A percentile compares a stretch with the other conserved stretches of the same genome.
phyloP scores from a whole-genome alignment of 2,329 filamentous ascomycete genomes.

The Septoria petroselini region DNA sequence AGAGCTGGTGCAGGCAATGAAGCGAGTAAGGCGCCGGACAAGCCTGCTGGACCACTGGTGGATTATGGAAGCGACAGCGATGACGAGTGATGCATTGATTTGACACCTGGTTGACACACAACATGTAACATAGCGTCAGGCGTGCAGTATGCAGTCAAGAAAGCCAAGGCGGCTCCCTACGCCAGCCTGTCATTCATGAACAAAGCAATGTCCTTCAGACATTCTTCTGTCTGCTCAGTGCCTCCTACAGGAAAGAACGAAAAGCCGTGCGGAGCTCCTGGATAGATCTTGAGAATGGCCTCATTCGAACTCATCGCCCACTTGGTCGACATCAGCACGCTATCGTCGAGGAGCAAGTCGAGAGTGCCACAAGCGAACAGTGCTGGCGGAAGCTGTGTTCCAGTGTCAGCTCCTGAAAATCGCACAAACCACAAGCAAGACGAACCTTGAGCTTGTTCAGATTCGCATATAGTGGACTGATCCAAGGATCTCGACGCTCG shows the following conservation, averaged over 20 bases:
- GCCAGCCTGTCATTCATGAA: slow-evolving; percentile 38
- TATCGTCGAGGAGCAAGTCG: slow-evolving; percentile 54
- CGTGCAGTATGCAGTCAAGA: no score
- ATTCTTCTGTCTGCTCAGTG: slow-evolving; percentile 40
- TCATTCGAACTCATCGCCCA: slow-evolving; percentile 54
- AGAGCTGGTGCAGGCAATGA: slow-evolving; percentile 43
- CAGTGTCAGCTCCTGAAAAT: neutral
- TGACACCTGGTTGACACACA: no score
- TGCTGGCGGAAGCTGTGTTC: slow-evolving; percentile 48
- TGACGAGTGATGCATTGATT: slow-evolving; percentile 46
- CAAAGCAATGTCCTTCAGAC: slow-evolving; percentile 40
- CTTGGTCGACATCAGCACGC: slow-evolving; percentile 53
- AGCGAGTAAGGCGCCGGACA: slow-evolving; percentile 52
- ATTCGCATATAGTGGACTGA: slow-evolving; percentile 53
- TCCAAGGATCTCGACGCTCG: slow-evolving; percentile 45
- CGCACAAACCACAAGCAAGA: neutral
- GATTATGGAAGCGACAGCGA: slow-evolving; percentile 90
- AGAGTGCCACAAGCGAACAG: slow-evolving; percentile 56
- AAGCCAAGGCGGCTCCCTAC: no score
- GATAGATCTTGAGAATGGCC: slow-evolving; percentile 49
- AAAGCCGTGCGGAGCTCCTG: slow-evolving; percentile 54
- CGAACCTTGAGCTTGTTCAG: slow-evolving; percentile 33
- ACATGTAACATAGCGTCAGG: no score
- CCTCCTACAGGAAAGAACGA: slow-evolving; percentile 42
- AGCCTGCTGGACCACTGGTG: slow-evolving; percentile 70